phyloP scores from a whole-genome alignment of 352 stramenopile species.

The Hyaloperonospora arabidopsidis region DNA sequence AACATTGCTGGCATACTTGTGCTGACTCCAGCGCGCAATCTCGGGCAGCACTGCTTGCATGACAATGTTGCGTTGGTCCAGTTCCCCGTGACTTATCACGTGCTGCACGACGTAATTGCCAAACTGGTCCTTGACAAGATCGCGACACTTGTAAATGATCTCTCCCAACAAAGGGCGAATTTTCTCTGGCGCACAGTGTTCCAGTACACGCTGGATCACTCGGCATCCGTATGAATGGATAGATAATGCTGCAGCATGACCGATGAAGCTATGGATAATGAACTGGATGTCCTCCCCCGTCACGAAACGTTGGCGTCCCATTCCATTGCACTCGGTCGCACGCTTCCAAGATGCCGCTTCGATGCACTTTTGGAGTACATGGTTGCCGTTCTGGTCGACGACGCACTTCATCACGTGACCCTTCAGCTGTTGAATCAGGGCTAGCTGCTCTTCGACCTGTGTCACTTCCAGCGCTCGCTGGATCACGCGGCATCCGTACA shows the following conservation, averaged over 20 bases:
- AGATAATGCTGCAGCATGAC: slow-evolving; percentile 85
- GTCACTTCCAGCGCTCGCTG: slow-evolving; percentile 89
- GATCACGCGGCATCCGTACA: slow-evolving; percentile 95
- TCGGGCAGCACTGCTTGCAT: slow-evolving; percentile 84
- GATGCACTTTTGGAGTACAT: slow-evolving; percentile 99
- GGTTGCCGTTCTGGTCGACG: slow-evolving; percentile 97
- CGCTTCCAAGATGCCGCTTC: slow-evolving; percentile 75
- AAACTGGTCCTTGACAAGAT: slow-evolving; percentile 93
- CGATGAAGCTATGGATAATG: slow-evolving; percentile 94
- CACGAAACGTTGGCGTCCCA: slow-evolving; percentile 30
- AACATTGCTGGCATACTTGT: slow-evolving; percentile 96
- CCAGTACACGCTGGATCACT: slow-evolving; percentile 96
- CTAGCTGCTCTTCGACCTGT: slow-evolving; percentile 60
- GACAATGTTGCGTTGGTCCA: slow-evolving; percentile 67
- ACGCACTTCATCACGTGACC: slow-evolving; percentile 89
- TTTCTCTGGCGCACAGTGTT: slow-evolving; percentile 89
- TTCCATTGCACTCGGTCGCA: slow-evolving; percentile 13
- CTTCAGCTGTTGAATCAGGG: slow-evolving; percentile 70
- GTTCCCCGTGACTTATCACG: slow-evolving; percentile 91
- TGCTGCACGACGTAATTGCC: slow-evolving; percentile 99
- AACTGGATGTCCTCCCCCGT: slow-evolving; percentile 92
- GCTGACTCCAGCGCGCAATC: slow-evolving; percentile 86
- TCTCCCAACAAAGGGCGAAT: slow-evolving; percentile 91
- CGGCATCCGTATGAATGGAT: slow-evolving; percentile 97
- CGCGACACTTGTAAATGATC: slow-evolving; percentile 87